Base-by-base conservation (phyloP, 257 asterid species). In the Thymus quinquecostatus region DNA sequence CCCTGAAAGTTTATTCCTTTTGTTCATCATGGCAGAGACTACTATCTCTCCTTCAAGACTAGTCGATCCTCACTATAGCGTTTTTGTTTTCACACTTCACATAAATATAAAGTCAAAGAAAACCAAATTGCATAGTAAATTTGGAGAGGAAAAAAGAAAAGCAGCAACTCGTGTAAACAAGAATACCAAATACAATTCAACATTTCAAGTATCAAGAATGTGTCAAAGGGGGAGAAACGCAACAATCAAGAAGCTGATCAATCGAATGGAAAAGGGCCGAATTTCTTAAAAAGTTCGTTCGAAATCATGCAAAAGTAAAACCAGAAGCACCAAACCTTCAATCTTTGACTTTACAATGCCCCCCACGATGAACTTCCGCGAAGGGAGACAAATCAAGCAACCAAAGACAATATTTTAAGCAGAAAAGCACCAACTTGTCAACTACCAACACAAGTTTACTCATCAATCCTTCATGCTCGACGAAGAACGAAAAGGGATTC, bases 261-360 rank as follows among this genome's bases (percentile, higher is more conserved):
- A 54, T 44, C 65, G 27, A 59, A 5, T 12, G 6, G 54, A 48
- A 12, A 70, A 47, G 47, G 49, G 63, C 64, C 10, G 55, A 49
- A 45, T 45, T 32, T 32, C 60, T 33, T 47, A 27, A 28, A 48
- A 57, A 73, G 21, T 49, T 45, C 62, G 6, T 47, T 33, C 53
- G 56, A 50, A n/a, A 30, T 68, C 69, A 40, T 51, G 21, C 13
- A 12, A 49, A 60, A 45, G 45, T 61, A 41, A 64, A 38, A n/a
- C 12, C 7, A 43, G 60, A 71, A 60, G 38, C 27, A 11, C 40
- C 29, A 65, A 64, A 75, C 59, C 57, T 68, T 71, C 56, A 57
- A 38, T 51, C 40, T 45, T 78, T 78, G 81, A 82, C 81, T 82
- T 76, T 41, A 54, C 38, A 71, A 66, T 75, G 50, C 67, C 74